Percentiles rank a stretch among this genome's conserved stretches.
phyloP scores from a whole-genome alignment of 768 basidiomycete species.

The Hortiboletus campestris region DNA sequence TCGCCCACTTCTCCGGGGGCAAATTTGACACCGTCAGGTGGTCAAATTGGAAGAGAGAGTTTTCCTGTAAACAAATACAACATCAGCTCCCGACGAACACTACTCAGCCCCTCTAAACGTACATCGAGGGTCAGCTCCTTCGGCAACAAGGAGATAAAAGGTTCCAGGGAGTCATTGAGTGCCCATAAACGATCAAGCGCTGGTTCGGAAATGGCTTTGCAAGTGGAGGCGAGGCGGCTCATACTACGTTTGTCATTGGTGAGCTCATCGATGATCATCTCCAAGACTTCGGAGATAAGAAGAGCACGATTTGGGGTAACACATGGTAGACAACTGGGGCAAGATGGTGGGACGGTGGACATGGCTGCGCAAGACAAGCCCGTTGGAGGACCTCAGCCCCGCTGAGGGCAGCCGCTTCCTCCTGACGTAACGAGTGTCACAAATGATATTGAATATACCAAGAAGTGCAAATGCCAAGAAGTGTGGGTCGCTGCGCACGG shows the following conservation, averaged over 20 bases:
- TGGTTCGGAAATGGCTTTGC: constrained; percentile 18
- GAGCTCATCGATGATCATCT: constrained; percentile 23
- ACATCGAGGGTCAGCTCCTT: constrained; percentile 21
- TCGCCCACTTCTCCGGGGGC: constrained; percentile 13
- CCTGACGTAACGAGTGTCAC: constrained; percentile 10
- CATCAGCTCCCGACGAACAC: constrained; percentile 6
- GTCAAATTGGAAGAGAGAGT: constrained; percentile 19
- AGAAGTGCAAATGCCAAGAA: not conserved
- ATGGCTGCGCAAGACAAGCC: constrained; percentile 1
- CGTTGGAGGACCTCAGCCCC: not conserved
- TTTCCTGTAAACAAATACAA: constrained; percentile 11
- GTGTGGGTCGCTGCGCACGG: constrained; percentile 1
- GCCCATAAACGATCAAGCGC: constrained; percentile 25
- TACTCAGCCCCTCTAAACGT: not conserved
- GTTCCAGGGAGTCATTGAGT: constrained; percentile 24
- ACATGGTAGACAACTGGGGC: not conserved
- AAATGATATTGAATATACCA: no score
- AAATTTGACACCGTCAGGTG: constrained; percentile 1
- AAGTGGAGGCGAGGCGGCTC: constrained; percentile 18
- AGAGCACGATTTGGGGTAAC: constrained; percentile 5
- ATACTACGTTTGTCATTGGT: constrained; percentile 17
- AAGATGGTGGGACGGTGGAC: not conserved
- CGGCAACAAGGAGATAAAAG: constrained; percentile 23
- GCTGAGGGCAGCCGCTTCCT: no score
- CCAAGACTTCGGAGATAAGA: constrained; percentile 21